phyloP scores from a whole-genome alignment of 23 red algal species.

The Gracilaria caudata region DNA sequence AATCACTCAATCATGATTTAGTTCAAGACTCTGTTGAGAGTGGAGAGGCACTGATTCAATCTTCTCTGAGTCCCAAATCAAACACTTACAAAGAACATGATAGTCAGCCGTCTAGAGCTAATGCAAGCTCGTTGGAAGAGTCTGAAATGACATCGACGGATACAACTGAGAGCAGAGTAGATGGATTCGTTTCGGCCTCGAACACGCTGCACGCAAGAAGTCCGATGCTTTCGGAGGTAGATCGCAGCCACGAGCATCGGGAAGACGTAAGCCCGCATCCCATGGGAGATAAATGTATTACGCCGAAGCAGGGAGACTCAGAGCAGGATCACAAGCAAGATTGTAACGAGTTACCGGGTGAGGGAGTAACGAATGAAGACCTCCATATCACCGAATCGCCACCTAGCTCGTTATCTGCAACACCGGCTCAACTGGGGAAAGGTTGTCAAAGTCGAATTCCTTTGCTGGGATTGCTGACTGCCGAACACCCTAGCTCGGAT shows the following conservation, averaged over 20 bases:
- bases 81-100: neutral
- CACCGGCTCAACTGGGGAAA: neutral
- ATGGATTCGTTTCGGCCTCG: slow-evolving; percentile 6
- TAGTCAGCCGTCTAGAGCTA: neutral
- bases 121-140: neutral
- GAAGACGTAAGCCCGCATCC: neutral
- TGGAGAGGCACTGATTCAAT: neutral
- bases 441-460: neutral
- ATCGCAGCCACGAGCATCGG: neutral
- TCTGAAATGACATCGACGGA: neutral
- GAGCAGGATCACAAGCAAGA: neutral
- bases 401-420: neutral
- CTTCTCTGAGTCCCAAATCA: neutral
- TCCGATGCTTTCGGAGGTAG: neutral
- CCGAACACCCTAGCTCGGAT: slow-evolving; percentile 6
- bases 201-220: neutral
- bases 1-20: neutral
- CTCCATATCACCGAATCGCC: neutral
- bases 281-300: neutral
- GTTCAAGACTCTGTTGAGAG: neutral
- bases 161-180: neutral
- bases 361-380: neutral
- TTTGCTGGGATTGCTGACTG: neutral
- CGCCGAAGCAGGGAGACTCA: neutral
- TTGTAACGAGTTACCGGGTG: neutral